phyloP scores from a whole-genome alignment of 495 filamentous ascomycete species.

The Neohortaea acidophila region DNA sequence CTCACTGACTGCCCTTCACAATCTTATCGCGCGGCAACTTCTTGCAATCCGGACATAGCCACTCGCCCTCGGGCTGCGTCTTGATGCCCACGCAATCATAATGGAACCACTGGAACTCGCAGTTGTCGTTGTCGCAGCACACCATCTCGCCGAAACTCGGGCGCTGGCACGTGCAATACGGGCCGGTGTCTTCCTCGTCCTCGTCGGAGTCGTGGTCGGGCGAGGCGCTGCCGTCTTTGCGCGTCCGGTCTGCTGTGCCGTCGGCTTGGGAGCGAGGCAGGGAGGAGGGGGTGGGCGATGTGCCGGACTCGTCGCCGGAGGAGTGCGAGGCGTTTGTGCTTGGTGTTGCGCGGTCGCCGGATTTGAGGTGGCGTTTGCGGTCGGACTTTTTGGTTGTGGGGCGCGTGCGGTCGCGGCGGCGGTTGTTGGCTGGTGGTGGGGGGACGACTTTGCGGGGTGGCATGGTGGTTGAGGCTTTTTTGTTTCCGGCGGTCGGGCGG shows the following conservation, averaged over 20 bases:
- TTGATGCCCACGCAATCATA: conserved; percentile 88
- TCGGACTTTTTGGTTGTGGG: conserved; percentile 6
- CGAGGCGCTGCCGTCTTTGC: conserved; percentile 2
- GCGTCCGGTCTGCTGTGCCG: conserved; percentile 9
- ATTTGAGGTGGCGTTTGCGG: conserved; percentile 10
- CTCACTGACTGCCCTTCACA: conserved; percentile 1
- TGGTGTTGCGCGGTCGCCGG: conserved; percentile 13
- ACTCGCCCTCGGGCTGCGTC: conserved; percentile 75
- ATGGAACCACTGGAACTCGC: conserved; percentile 95
- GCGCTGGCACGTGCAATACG: conserved; percentile 85
- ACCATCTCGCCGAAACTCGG: conserved; percentile 97
- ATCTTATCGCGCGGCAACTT: conserved; percentile 28
- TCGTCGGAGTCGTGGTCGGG: conserved; percentile 59
- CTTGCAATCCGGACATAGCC: conserved; percentile 78
- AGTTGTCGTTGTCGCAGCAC: conserved; percentile 86
- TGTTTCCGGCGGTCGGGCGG: conserved; percentile 32
- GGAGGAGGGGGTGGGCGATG: conserved; percentile 9
- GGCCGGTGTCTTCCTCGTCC: conserved; percentile 74
- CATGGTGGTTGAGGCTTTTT: conserved; percentile 2
- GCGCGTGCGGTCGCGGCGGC: conserved; percentile 32
- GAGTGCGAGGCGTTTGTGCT: conserved; percentile 12
- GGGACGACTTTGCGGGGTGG: conserved; percentile 29
- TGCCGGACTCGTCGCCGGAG: conserved; percentile 10
- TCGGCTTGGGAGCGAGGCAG: conserved; percentile 11
- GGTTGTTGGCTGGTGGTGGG: conserved; percentile 31